Conservation (phyloP, 495 filamentous ascomycete species). For the Immersiella caudata region DNA sequence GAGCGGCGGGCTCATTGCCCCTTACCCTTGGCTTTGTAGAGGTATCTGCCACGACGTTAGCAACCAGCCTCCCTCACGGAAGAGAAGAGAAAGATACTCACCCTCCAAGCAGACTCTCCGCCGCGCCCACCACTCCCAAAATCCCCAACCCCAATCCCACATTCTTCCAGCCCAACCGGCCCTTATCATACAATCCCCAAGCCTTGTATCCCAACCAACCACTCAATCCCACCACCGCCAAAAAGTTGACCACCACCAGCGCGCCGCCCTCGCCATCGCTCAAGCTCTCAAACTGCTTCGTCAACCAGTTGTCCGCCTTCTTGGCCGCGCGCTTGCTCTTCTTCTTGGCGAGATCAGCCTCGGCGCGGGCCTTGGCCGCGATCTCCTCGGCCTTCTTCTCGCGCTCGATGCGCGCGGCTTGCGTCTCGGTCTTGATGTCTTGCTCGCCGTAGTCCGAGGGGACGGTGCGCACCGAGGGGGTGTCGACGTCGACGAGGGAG, state of each 20-base stretch:
- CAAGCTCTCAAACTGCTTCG: constrained; percentile 36
- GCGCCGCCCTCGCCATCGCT: constrained; percentile 38
- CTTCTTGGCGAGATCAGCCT: constrained; percentile 56
- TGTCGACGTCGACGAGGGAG: constrained; percentile 77
- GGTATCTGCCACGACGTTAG: constrained; percentile 31
- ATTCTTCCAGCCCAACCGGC: constrained; percentile 71
- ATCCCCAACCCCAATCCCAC: constrained; percentile 65
- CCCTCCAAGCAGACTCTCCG: constrained; percentile 47
- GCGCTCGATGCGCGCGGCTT: constrained; percentile 65
- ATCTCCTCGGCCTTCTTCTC: constrained; percentile 52
- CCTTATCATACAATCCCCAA: constrained; percentile 58
- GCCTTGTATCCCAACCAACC: constrained; percentile 51
- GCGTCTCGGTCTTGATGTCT: constrained; percentile 70
- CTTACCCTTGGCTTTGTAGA: constrained; percentile 46
- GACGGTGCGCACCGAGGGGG: constrained; percentile 69
- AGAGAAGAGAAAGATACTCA: constrained; percentile 31
- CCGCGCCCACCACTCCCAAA: constrained; percentile 41
- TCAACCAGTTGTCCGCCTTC: constrained; percentile 46
- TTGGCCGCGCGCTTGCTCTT: constrained; percentile 45
- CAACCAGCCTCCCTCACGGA: not conserved
- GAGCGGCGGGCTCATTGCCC: constrained; percentile 24
- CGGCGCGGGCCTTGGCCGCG: constrained; percentile 45
- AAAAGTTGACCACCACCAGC: constrained; percentile 42
- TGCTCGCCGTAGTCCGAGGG: constrained; percentile 66
- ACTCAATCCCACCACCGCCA: constrained; percentile 49